Evolutionary conservation across 1,139 yeast genomes (phyloP).

Genomic region (Zygoascus hellenicus): DNA sequence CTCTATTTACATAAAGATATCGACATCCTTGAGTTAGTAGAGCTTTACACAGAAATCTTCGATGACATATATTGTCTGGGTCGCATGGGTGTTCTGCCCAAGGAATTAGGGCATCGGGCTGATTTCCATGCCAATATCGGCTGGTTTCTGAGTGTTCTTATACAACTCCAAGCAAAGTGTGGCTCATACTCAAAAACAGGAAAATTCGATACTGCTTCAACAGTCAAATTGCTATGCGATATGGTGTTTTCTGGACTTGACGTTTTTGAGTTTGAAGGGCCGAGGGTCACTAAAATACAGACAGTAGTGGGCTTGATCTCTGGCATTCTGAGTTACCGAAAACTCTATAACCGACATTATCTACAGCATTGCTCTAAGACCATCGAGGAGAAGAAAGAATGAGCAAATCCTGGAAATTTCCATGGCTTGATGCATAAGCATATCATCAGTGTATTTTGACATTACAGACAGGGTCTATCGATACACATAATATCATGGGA

Average conservation of each 20-base stretch:
- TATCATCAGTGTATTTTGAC: too few species aligned
- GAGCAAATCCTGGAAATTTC: too few species aligned
- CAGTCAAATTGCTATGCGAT: conserved; percentile 25
- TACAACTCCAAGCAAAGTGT: conserved; percentile 20
- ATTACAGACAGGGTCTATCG: too few species aligned
- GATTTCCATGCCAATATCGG: conserved; percentile 26
- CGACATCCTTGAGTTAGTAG: conserved; percentile 20
- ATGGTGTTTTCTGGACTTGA: conserved; percentile 28
- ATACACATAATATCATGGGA: too few species aligned
- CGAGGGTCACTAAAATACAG: conserved; percentile 19
- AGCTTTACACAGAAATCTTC: conserved; percentile 27
- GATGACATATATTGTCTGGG: conserved; percentile 30
- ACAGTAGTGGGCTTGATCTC: conserved; percentile 27
- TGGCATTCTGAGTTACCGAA: conserved; percentile 27
- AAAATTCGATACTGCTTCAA: conserved; percentile 16
- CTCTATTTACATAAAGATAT: neutral
- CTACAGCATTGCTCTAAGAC: too few species aligned
- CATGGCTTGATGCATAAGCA: too few species aligned
- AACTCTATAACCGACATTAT: conserved; percentile 21
- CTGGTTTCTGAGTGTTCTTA: conserved; percentile 27
- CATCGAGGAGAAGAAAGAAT: too few species aligned
- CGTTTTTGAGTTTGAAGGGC: conserved; percentile 21
- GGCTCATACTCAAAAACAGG: conserved; percentile 7
- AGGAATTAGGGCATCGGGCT: conserved; percentile 18
- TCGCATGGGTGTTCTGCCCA: conserved; percentile 26